Evolutionary conservation across 345 rosid species (phyloP), one percentile per base, ranked within the genome.

Genomic region (Eucalyptus sp.): DNA sequence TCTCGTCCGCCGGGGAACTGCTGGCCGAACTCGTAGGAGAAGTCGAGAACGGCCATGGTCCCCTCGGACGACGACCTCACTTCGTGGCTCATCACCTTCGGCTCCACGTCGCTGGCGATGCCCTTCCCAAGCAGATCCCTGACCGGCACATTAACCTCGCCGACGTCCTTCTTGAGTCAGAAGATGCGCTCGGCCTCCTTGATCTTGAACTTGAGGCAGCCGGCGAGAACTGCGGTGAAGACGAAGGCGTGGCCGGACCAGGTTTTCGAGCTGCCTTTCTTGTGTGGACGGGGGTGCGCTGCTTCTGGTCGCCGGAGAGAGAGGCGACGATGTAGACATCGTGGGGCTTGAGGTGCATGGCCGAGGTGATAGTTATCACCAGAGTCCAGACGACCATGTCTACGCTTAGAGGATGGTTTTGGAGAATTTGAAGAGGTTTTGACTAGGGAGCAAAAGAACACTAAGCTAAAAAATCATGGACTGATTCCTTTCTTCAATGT

Each of bases 341-440:
- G 54, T 92, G 89, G 54, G 93, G 93, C 89, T 93, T 94, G 8
- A 96, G 93, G 88, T 91, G 96, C 41, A 89, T 90, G 11, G 95
- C 97, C 0, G 96, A 94, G 49, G 90, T 87, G 6, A 22, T 79
- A 24, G 93, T 95, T 84, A 96, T 86, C 86, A 93, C 95, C 60
- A 96, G 90, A 14, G 94, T 88, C 87, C 95, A 90, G 86, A 89
- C 90, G 93, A 92, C 97, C 99, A 95, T 94, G 20, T 12, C 84
- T 46, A 7, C 25, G 27, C 60, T 22, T 43, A 48, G 22, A 52
- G 56, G 54, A 51, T 51, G 54, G 54, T 52, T 52, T 52, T 52
- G 24, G 58, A 52, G 58, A 7, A 52, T 52, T 52, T 52, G 17
- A 48, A 48, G 49, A 48, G 49, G 49, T 48, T 48, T 48, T 10